These are phyloP conservation scores for Epichloe glyceriae DNA, from an alignment of 2,329 filamentous ascomycete species.

Conservation along the genomic window DNA sequence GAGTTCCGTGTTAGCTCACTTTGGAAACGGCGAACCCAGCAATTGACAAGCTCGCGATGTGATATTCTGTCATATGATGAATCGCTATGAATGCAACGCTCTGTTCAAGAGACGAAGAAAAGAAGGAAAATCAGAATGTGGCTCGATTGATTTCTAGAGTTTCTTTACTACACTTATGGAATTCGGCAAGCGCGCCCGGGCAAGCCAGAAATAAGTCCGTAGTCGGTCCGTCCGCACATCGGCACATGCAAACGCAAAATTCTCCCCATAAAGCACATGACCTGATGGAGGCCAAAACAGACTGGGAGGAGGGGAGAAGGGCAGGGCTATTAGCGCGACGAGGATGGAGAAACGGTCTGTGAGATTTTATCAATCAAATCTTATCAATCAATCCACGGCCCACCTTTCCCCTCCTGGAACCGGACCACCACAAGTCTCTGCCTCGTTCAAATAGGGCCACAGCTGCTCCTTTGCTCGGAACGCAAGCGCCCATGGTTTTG, in stretches of 20 bases:
- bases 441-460: constrained; percentile 5
- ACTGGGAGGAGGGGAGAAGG: not conserved
- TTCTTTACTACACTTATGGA: no score
- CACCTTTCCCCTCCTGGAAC: constrained; percentile 21
- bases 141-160: no score
- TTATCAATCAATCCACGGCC: constrained; percentile 32
- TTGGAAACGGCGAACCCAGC: no score
- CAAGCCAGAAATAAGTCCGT: no score
- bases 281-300: not conserved
- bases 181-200: no score
- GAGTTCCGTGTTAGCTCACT: no score
- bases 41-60: no score
- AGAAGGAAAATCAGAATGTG: no score
- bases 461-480: constrained; percentile 4
- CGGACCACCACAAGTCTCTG: constrained; percentile 13
- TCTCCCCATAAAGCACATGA: no score
- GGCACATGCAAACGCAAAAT: not conserved
- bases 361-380: constrained; percentile 31
- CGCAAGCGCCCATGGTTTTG: not conserved
- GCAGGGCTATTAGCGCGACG: not conserved
- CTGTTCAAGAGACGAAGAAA: no score
- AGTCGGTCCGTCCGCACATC: not conserved
- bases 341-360: not conserved
- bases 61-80: no score
- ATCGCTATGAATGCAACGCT: no score